Conservation (phyloP, 2,329 filamentous ascomycete genomes). For the Teratosphaeria destructans region DNA sequence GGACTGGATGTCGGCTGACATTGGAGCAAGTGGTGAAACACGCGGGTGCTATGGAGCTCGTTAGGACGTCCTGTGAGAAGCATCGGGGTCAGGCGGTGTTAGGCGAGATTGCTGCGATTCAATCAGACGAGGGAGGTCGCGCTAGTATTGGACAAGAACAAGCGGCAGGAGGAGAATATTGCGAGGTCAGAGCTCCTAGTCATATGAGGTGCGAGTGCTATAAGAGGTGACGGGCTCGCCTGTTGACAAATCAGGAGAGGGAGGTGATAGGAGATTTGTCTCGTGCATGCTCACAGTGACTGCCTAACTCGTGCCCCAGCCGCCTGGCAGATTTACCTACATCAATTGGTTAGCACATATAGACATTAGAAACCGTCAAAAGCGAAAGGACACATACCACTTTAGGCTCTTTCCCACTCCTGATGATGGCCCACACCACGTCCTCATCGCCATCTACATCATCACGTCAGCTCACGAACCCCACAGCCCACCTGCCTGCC, state of each 20-base stretch:
- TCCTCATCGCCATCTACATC: constrained; percentile 50
- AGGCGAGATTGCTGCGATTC: too few species aligned
- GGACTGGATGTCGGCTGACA: too few species aligned
- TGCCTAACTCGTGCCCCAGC: constrained; percentile 22
- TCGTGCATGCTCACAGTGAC: neutral
- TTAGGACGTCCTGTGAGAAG: too few species aligned
- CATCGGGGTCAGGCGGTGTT: too few species aligned
- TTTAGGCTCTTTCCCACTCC: constrained; percentile 50
- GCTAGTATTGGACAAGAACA: too few species aligned
- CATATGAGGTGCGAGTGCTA: too few species aligned
- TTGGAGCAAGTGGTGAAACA: too few species aligned
- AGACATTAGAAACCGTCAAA: neutral
- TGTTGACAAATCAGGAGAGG: neutral
- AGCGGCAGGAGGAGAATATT: too few species aligned
- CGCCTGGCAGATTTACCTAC: neutral
- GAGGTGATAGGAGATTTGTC: neutral
- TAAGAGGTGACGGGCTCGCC: neutral
- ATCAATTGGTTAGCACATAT: neutral
- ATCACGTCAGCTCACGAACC: constrained; percentile 60
- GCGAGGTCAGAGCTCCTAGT: too few species aligned
- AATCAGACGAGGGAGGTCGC: too few species aligned
- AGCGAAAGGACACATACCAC: constrained; percentile 25
- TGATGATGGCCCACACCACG: constrained; percentile 55
- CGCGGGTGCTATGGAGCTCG: too few species aligned
- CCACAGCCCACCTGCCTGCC: constrained; percentile 60